phyloP scores from a whole-genome alignment of 2,329 filamentous ascomycete species.

The Exophiala dermatitidis region DNA sequence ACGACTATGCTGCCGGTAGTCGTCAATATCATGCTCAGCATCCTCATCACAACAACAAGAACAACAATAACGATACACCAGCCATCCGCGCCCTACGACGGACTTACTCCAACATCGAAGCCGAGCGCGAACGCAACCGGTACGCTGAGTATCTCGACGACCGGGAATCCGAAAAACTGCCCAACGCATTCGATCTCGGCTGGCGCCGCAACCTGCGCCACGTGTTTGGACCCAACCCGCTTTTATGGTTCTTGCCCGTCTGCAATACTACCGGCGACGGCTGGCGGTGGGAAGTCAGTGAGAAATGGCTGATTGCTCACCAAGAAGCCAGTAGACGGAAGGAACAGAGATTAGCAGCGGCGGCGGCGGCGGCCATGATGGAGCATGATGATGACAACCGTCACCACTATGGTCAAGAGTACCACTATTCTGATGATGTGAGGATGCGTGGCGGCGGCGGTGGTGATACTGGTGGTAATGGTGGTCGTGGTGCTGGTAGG shows the following conservation, averaged over 20 bases:
- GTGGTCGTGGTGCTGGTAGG: too few relatives aligned
- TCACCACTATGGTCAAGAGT: too few relatives aligned
- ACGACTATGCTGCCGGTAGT: too few relatives aligned
- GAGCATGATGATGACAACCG: conserved; percentile 22
- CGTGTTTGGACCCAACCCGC: conserved; percentile 67
- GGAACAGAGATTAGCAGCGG: conserved; percentile 14
- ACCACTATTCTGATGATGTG: not conserved
- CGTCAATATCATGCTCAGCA: not conserved
- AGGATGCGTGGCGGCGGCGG: conserved; percentile 2
- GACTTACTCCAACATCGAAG: conserved; percentile 46
- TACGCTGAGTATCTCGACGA: conserved; percentile 83
- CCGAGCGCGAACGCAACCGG: conserved; percentile 56
- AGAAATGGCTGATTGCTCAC: conserved; percentile 64
- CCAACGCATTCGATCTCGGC: conserved; percentile 89
- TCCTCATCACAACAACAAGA: conserved; percentile 4
- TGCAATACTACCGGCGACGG: conserved; percentile 84
- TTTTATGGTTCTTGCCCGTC: conserved; percentile 73
- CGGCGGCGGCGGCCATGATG: conserved; percentile 6
- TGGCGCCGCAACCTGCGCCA: conserved; percentile 71
- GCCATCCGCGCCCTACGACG: conserved; percentile 45
- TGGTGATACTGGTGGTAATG: not conserved
- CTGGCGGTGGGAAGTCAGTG: conserved; percentile 85
- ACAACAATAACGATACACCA: conserved; percentile 17
- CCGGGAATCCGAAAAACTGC: conserved; percentile 76
- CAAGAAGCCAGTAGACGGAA: conserved; percentile 27